Percentiles rank a stretch among this genome's conserved stretches.
These are phyloP conservation scores for Malassezia japonica DNA, from an alignment of 1,284 basidiomycete species.

Conservation along the genomic window DNA sequence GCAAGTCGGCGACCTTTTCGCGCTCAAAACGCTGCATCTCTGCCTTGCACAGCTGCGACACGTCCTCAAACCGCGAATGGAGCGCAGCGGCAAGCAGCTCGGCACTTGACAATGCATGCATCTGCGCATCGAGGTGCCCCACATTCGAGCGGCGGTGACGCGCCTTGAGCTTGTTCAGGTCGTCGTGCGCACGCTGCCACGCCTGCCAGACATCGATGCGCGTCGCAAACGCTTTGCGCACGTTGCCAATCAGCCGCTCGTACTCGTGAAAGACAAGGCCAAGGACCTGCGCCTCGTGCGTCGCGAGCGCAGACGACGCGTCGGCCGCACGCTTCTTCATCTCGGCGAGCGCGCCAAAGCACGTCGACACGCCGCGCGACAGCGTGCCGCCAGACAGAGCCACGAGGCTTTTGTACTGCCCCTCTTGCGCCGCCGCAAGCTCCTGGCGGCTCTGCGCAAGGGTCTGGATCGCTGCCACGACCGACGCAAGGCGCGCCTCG, in stretches of 20 bases:
- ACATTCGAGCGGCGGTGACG: slow-evolving; percentile 69
- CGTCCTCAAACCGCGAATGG: slow-evolving; percentile 76
- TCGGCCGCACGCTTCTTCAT: slow-evolving; percentile 36
- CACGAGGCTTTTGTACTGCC: slow-evolving; percentile 41
- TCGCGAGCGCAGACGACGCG: slow-evolving; percentile 34
- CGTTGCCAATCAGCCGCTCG: slow-evolving; percentile 75
- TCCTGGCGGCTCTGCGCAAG: slow-evolving; percentile 68
- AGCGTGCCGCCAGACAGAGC: slow-evolving; percentile 46
- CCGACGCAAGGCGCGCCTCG: slow-evolving; percentile 73
- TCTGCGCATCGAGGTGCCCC: slow-evolving; percentile 51
- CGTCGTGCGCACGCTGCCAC: slow-evolving; percentile 68
- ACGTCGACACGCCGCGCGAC: slow-evolving; percentile 44
- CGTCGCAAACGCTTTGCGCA: slow-evolving; percentile 76
- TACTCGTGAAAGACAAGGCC: slow-evolving; percentile 81
- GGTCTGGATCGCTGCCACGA: slow-evolving; percentile 72
- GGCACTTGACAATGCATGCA: slow-evolving; percentile 24
- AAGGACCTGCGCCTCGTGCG: slow-evolving; percentile 37
- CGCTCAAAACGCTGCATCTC: slow-evolving; percentile 90
- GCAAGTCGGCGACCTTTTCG: slow-evolving; percentile 83
- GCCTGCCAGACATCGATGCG: slow-evolving; percentile 70
- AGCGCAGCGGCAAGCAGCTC: slow-evolving; percentile 24
- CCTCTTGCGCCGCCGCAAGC: slow-evolving; percentile 35
- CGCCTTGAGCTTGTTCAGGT: slow-evolving; percentile 62
- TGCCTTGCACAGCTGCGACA: slow-evolving; percentile 72
- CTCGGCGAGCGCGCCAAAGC: slow-evolving; percentile 46